Conservation (phyloP, 768 basidiomycete genomes). For the Hysterangium stoloniferum region DNA sequence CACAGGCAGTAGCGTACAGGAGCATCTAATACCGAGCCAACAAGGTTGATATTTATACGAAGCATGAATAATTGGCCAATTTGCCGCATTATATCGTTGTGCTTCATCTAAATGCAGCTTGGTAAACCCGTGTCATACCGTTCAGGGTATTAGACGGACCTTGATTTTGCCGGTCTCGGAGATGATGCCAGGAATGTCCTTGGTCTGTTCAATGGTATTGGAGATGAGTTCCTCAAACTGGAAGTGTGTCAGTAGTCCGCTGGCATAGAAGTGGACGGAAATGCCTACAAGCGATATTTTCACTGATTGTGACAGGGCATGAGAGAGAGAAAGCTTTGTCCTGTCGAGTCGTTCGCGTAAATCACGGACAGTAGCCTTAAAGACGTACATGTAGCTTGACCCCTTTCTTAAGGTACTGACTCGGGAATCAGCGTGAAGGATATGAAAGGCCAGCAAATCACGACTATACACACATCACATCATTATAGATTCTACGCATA, state of each 20-base stretch:
- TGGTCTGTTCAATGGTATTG: conserved; percentile 91
- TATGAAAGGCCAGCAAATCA: conserved; percentile 18
- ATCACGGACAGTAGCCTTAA: conserved; percentile 10
- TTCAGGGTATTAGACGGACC: conserved; percentile 59
- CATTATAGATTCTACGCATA: conserved; percentile 77
- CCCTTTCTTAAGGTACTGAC: conserved; percentile 77
- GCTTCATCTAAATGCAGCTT: conserved; percentile 24
- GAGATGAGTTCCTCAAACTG: conserved; percentile 92
- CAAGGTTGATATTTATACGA: conserved; percentile 89
- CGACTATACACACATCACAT: conserved; percentile 71
- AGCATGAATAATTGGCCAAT: conserved; percentile 92
- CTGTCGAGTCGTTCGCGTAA: conserved; percentile 31
- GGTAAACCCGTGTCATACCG: conserved; percentile 33
- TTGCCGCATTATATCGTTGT: conserved; percentile 91
- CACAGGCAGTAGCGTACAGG: conserved; percentile 46
- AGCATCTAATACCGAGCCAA: conserved; percentile 94
- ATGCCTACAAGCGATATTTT: conserved; percentile 80
- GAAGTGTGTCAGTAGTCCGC: neutral
- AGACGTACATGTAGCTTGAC: conserved; percentile 85
- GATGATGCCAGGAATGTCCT: conserved; percentile 89
- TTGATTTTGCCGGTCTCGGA: conserved; percentile 94
- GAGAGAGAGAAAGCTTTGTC: conserved; percentile 93
- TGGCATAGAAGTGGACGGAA: neutral
- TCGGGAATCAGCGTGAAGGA: neutral
- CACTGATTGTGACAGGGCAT: conserved; percentile 92